Base-by-base conservation (phyloP, 192 early-diverging fungal genomes). In the Backusella psychrophila region DNA sequence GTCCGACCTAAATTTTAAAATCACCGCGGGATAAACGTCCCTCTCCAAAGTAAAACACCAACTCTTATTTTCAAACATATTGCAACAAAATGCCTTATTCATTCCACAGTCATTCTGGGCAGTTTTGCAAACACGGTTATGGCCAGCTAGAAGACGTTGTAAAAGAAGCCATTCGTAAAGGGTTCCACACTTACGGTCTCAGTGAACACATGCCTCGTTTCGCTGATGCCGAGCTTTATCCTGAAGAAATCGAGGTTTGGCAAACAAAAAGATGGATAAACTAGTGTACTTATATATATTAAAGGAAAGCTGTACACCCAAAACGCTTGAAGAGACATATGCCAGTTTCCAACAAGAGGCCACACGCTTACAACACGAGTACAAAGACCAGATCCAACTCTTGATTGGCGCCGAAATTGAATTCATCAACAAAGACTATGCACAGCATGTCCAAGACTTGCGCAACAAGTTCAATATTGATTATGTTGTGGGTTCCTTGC, bases 381-480 rank as follows among this genome's bases (percentile, higher is more conserved):
- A 96, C 81, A 77, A 81, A 52, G 78, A 90, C 26, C 78, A 90
- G 68, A 93, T 96, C 26, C 76, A 74, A 11, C 79, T 95, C 1
- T 75, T 99, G 4, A 89, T 99, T 19, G 98, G 97, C 0, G 87
- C 92, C 53, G 98, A 99, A 81, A 97, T 94, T 46, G 98, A 99
- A 82, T 87, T 85, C 74, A 95, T 97, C 49, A 91, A 88, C 19
- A 39, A 65, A 2, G 71, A 74, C 6, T 87, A 90, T 4, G 74
- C 90, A n/a, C 42, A 69, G 0, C 84, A 91, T 71, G 84, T 91
- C 9, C 67, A 85, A 38, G 67, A 69, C 6, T 83, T 96, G 26
- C 85, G 83, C 29, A 44, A 77, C 4, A 49, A 78, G 23, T 82
- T 87, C 72, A 52, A 53, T 6, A 82, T 97, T 17, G 96, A 98